phyloP scores from a whole-genome alignment of 768 basidiomycete genomes.

The Collybia nuda region DNA sequence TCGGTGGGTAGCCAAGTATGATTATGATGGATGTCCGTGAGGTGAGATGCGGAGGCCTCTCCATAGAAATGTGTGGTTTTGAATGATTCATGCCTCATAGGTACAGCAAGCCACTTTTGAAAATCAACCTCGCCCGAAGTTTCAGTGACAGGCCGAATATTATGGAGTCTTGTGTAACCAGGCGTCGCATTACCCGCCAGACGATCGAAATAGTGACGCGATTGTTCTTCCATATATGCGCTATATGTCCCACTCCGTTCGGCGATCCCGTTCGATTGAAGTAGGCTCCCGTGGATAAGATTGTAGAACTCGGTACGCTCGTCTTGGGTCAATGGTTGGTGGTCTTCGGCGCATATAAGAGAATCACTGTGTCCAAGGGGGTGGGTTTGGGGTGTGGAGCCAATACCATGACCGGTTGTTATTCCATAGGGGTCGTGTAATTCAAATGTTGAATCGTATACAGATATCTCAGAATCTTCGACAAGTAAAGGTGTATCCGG shows the following conservation, averaged over 20 bases:
- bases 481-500: constrained; percentile 13
- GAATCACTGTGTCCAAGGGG: constrained; percentile 9
- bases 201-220: constrained; percentile 46
- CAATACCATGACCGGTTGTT: not conserved
- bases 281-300: constrained; percentile 47
- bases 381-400: not conserved
- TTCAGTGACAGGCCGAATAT: not conserved
- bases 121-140: constrained; percentile 23
- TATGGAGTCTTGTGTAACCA: too few relatives aligned
- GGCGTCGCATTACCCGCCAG: constrained; percentile 13
- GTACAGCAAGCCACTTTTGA: constrained; percentile 27
- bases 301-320: constrained; percentile 55
- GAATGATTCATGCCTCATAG: constrained; percentile 1
- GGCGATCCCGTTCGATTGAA: constrained; percentile 42
- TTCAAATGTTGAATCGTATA: constrained; percentile 14
- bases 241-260: constrained; percentile 54
- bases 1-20: too few relatives aligned
- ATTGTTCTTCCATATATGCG: constrained; percentile 48
- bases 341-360: constrained; percentile 22
- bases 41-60: too few relatives aligned
- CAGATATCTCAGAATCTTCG: constrained; percentile 14
- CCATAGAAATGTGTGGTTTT: too few relatives aligned
- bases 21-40: too few relatives aligned
- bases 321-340: constrained; percentile 33
- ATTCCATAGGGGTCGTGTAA: not conserved